Evolutionary conservation across 2,329 filamentous ascomycete species (phyloP).

Genomic region (Lasiodiplodia citricola): DNA sequence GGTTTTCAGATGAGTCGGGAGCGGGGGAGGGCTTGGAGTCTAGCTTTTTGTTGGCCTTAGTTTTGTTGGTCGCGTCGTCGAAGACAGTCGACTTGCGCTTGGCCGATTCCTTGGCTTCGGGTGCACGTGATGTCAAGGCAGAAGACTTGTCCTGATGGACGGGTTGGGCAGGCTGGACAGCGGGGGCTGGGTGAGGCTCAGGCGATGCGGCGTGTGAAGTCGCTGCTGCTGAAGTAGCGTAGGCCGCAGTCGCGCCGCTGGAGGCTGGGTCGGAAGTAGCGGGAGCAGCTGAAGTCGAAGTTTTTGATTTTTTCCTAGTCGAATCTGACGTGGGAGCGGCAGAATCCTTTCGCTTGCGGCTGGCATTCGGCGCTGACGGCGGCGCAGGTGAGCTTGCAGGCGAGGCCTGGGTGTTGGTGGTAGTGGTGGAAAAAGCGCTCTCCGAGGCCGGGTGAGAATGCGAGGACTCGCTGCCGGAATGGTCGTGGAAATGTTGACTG

Average conservation of each 20-base stretch:
- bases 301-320: constrained; percentile 8
- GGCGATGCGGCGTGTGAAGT: constrained; percentile 2
- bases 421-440: constrained; percentile 16
- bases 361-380: neutral
- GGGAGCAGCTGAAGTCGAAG: neutral
- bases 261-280: constrained; percentile 13
- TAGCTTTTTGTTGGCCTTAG: constrained; percentile 6
- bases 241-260: neutral
- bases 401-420: constrained; percentile 14
- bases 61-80: constrained; percentile 19
- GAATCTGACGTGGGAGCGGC: constrained; percentile 19
- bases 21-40: constrained; percentile 15
- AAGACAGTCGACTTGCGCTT: constrained; percentile 18
- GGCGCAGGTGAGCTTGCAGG: constrained; percentile 25
- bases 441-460: constrained; percentile 12
- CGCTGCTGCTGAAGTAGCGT: neutral
- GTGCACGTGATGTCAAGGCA: constrained; percentile 9
- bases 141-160: constrained; percentile 7
- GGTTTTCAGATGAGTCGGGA: neutral
- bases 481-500: constrained; percentile 17
- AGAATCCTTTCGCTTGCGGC: constrained; percentile 25
- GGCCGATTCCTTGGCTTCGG: constrained; percentile 15
- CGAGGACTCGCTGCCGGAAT: constrained; percentile 16
- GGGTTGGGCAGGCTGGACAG: constrained; percentile 3
- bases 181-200: neutral